phyloP scores from a whole-genome alignment of 78 protist species.

The Polysphondylium violaceum region DNA sequence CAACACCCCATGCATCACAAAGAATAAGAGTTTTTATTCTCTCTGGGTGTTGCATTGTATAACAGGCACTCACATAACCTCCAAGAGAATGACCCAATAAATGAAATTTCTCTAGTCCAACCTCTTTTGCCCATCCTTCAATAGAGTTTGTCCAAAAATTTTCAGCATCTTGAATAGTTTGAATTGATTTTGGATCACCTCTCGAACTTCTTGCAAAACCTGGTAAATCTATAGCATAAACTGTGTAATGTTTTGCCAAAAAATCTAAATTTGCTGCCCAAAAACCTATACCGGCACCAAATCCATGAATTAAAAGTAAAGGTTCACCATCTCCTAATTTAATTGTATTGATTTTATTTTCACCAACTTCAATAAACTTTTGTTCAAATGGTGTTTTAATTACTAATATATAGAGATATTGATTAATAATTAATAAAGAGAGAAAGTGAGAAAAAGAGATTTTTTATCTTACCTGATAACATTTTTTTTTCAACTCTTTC shows the following conservation, averaged over 20 bases:
- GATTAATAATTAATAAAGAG: not conserved
- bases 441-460: not conserved
- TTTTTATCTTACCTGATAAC: not conserved
- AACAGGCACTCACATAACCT: slow-evolving; percentile 37
- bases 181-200: slow-evolving; percentile 9
- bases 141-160: slow-evolving; percentile 35
- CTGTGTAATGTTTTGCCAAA: slow-evolving; percentile 56
- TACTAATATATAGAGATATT: not conserved
- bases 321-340: slow-evolving; percentile 70
- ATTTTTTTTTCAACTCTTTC: slow-evolving; percentile 16
- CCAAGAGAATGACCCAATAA: slow-evolving; percentile 76
- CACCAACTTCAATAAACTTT: slow-evolving; percentile 39
- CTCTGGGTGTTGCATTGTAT: slow-evolving; percentile 47
- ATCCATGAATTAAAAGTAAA: slow-evolving; percentile 66
- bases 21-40: slow-evolving; percentile 15
- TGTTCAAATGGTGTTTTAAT: slow-evolving; percentile 43
- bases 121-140: slow-evolving; percentile 43
- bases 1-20: slow-evolving; percentile 5
- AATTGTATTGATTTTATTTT: slow-evolving; percentile 34
- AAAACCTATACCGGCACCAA: slow-evolving; percentile 66
- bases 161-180: slow-evolving; percentile 55
- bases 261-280: slow-evolving; percentile 63
- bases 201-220: slow-evolving; percentile 78
- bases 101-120: slow-evolving; percentile 61
- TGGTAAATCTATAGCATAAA: slow-evolving; percentile 63